phyloP scores from a whole-genome alignment of 345 rosid species.

The Camelina sativa region DNA sequence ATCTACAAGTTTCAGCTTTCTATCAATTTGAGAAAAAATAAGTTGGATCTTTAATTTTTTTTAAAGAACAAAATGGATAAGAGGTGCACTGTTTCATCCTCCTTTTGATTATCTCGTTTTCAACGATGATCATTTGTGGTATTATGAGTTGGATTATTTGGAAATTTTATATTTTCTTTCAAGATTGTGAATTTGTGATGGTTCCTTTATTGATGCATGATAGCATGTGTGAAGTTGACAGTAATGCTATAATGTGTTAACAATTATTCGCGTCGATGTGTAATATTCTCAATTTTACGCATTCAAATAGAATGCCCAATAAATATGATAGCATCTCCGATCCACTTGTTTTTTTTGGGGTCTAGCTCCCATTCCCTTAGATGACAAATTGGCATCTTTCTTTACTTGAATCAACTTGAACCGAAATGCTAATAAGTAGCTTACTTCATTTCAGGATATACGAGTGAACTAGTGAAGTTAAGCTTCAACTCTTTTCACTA shows the following conservation, averaged over 20 bases:
- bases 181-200: neutral
- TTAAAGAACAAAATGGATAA: neutral
- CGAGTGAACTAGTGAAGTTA: neutral
- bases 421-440: neutral
- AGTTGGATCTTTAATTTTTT: too few relatives aligned
- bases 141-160: neutral
- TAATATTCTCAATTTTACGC: neutral
- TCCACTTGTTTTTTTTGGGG: neutral
- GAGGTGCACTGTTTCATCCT: neutral
- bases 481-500: neutral
- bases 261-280: neutral
- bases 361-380: neutral
- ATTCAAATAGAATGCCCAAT: neutral
- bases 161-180: neutral
- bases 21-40: neutral
- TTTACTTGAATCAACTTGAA: neutral
- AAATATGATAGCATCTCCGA: neutral
- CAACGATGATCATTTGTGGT: neutral
- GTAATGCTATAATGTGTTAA: conserved; percentile 1
- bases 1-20: neutral
- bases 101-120: neutral
- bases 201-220: neutral
- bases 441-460: neutral
- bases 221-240: conserved; percentile 24
- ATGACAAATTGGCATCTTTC: neutral